phyloP scores from a whole-genome alignment of 495 filamentous ascomycete species.

The Xylaria castorea region DNA sequence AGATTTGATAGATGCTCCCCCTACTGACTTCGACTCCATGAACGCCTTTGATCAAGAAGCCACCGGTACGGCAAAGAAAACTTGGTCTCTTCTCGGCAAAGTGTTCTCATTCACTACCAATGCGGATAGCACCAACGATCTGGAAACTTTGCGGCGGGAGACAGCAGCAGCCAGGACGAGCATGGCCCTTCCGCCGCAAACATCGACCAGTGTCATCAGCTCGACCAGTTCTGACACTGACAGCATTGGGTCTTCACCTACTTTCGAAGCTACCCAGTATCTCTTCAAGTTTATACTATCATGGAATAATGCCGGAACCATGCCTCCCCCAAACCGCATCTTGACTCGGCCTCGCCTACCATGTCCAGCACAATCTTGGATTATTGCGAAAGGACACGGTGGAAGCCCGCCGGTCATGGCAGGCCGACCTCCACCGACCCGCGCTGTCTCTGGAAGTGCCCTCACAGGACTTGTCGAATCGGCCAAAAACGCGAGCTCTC shows the following conservation, averaged over 20 bases:
- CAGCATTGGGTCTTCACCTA: slow-evolving; percentile 51
- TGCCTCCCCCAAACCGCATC: slow-evolving; percentile 47
- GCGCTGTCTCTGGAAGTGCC: slow-evolving; percentile 50
- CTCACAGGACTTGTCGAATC: slow-evolving; percentile 53
- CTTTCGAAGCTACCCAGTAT: slow-evolving; percentile 50
- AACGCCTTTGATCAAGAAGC: slow-evolving; percentile 31
- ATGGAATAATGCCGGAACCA: slow-evolving; percentile 38
- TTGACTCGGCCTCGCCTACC: slow-evolving; percentile 80
- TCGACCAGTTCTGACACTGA: slow-evolving; percentile 45
- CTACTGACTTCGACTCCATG: slow-evolving; percentile 43
- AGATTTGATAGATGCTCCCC: slow-evolving; percentile 23
- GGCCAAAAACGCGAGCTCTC: slow-evolving; percentile 50
- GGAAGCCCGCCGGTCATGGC: slow-evolving; percentile 47
- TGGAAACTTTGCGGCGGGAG: slow-evolving; percentile 53
- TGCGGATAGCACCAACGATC: slow-evolving; percentile 40
- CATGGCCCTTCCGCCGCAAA: slow-evolving; percentile 32
- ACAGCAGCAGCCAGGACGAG: slow-evolving; percentile 46
- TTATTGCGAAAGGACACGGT: slow-evolving; percentile 51
- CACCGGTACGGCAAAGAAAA: slow-evolving; percentile 59
- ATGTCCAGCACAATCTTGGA: slow-evolving; percentile 65
- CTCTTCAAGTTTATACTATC: slow-evolving; percentile 56
- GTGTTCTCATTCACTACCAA: slow-evolving; percentile 63
- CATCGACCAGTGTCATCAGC: slow-evolving; percentile 21
- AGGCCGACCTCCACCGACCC: slow-evolving; percentile 51
- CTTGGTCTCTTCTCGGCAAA: slow-evolving; percentile 73